Base-by-base conservation (phyloP, 2,329 filamentous ascomycete genomes). In the Simplicillium sp. region DNA sequence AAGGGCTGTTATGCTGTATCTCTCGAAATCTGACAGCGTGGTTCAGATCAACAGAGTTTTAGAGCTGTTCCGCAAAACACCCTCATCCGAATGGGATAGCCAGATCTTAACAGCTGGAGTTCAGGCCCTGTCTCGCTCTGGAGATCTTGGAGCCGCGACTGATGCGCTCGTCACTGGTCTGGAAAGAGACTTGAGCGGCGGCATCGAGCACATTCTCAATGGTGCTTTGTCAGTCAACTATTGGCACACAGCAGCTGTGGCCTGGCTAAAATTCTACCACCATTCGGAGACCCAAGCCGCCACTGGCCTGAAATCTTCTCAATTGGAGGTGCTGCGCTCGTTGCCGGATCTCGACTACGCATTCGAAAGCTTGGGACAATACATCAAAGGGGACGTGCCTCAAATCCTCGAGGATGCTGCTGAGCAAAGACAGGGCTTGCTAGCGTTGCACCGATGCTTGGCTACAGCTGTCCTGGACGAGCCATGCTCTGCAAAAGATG, bases 1-100 rank as follows among this genome's bases (percentile, higher is more conserved):
- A 3, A 53, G 48, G 2, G 37, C 49, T 3, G 56, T 73, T 15
- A 46, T 74, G 2, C 41, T 56, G 2, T 67, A 68, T 36, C 59
- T 77, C 9, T 57, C 66, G 6, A 56, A 49, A 13, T 72, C 70
- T 3, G 53, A 51, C 5, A 61, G 64, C n/a, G 48, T 62, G 8
- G 54, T 66, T 3, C 68, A 75, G 37, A 64, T 62, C 1, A 60
- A 60, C 50, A 65, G 70, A 41, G 60, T 71, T n/a, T 52, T 62
- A 4, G 59, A 66, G 3, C 44, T 75, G 2, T 71, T 75, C 38
- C 54, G 56, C 3, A 53, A 61, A 25, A 50, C 70, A 2, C 50
- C 59, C 1, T 29, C 48, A 2, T 46, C 57, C 0, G 42, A 54
- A 7, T 73, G 69, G 70, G 60, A 62, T 13, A 53, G 66, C 11